Conservation (phyloP, 2,329 filamentous ascomycete species). For the Xylariaceae sp. region DNA sequence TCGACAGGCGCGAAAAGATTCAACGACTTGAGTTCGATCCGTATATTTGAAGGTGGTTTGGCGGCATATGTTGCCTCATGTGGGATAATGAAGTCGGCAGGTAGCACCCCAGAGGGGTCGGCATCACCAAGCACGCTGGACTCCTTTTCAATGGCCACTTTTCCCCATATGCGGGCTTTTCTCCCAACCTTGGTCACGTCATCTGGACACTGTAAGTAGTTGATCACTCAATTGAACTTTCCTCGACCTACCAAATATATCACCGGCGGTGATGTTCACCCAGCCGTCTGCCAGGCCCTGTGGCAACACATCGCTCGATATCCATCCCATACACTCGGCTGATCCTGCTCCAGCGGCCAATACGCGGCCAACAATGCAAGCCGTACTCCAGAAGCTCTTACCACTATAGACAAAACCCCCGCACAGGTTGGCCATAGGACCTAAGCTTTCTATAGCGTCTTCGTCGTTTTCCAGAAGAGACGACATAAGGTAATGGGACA, state of each 20-base stretch:
- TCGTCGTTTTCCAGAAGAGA: constrained; percentile 61
- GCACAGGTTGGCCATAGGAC: constrained; percentile 57
- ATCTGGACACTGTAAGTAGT: constrained; percentile 28
- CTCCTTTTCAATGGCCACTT: constrained; percentile 54
- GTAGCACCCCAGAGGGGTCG: constrained; percentile 49
- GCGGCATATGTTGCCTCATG: constrained; percentile 50
- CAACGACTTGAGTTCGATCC: constrained; percentile 46
- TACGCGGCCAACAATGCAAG: constrained; percentile 61
- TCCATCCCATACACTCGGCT: constrained; percentile 65
- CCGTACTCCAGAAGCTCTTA: constrained; percentile 67
- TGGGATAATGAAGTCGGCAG: constrained; percentile 60
- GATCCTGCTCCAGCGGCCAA: constrained; percentile 59
- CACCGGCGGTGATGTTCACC: constrained; percentile 54
- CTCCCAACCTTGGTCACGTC: constrained; percentile 46
- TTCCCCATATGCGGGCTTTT: constrained; percentile 59
- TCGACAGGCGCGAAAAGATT: constrained; percentile 42
- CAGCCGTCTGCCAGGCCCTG: constrained; percentile 50
- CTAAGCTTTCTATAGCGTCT: constrained; percentile 54
- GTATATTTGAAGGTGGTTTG: constrained; percentile 41
- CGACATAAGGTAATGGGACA: constrained; percentile 62
- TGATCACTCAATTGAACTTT: no score
- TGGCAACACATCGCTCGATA: constrained; percentile 57
- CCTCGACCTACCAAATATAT: constrained; percentile 41
- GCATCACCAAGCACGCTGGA: constrained; percentile 57
- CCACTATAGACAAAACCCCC: constrained; percentile 60